These are phyloP conservation scores for Pythium brachiatum DNA, from an alignment of 352 stramenopile species.

Conservation along the genomic window DNA sequence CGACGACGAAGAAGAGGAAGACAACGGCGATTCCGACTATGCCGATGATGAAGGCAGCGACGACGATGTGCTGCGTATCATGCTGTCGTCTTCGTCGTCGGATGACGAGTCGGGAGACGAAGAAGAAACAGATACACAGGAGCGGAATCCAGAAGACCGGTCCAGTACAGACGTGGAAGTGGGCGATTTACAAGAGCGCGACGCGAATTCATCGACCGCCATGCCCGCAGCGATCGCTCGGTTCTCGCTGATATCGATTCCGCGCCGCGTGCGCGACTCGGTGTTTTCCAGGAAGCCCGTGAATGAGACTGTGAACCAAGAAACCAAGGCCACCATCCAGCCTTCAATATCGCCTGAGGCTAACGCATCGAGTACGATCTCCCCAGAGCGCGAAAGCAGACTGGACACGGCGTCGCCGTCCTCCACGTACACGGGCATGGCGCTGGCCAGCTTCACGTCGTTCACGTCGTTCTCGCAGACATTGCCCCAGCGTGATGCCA, in stretches of 20 bases:
- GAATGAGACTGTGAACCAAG: background rate
- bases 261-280: slow-evolving; percentile 20
- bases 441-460: slow-evolving; percentile 22
- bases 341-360: background rate
- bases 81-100: slow-evolving; percentile 27
- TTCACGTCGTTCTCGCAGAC: slow-evolving; percentile 21
- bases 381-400: slow-evolving; percentile 5
- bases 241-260: slow-evolving; percentile 25
- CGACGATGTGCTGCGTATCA: slow-evolving; percentile 28
- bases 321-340: background rate
- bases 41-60: slow-evolving; percentile 48
- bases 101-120: slow-evolving; percentile 18
- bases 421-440: slow-evolving; percentile 9
- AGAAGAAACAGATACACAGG: background rate
- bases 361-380: background rate
- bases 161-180: slow-evolving; percentile 9
- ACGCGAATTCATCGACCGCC: background rate
- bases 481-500: slow-evolving; percentile 13
- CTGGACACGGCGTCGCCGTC: slow-evolving; percentile 12
- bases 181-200: background rate
- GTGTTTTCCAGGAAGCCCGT: slow-evolving; percentile 19
- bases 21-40: slow-evolving; percentile 35
- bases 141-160: background rate
- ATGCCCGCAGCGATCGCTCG: background rate
- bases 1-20: background rate